phyloP scores from a whole-genome alignment of 768 basidiomycete species.

The Nidularia pulvinata region DNA sequence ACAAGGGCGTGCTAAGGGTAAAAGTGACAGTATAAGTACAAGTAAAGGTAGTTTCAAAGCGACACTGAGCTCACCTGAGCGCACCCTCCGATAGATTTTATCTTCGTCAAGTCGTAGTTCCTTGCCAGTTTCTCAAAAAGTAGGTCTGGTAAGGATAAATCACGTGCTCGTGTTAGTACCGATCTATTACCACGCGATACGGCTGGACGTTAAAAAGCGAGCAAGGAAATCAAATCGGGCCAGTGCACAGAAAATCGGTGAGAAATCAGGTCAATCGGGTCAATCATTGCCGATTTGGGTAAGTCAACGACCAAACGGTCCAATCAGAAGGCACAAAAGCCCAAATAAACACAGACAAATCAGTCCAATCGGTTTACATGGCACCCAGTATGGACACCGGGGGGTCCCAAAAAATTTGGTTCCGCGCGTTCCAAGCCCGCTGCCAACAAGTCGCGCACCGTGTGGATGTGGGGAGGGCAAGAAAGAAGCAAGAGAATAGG shows the following conservation, averaged over 20 bases:
- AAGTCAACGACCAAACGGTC: too few species aligned
- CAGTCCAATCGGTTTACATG: neutral
- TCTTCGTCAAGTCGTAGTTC: conserved; percentile 68
- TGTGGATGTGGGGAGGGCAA: neutral
- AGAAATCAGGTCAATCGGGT: too few species aligned
- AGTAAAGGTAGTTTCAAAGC: too few species aligned
- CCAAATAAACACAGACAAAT: too few species aligned
- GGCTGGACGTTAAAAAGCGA: too few species aligned
- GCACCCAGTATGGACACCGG: conserved; percentile 6
- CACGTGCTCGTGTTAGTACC: conserved; percentile 24
- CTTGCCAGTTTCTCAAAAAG: conserved; percentile 74
- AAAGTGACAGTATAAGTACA: too few species aligned
- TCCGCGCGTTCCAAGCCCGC: conserved; percentile 32
- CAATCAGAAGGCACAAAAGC: too few species aligned
- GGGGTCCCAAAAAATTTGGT: conserved; percentile 53
- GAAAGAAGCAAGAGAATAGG: neutral
- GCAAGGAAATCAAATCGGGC: neutral
- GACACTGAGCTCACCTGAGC: conserved; percentile 58
- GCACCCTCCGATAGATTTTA: conserved; percentile 76
- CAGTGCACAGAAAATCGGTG: too few species aligned
- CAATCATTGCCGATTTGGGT: too few species aligned
- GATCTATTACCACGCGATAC: conserved; percentile 17
- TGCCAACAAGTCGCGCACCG: too few species aligned
- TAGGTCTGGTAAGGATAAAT: conserved; percentile 47
- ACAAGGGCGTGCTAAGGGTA: conserved; percentile 61